Conservation (phyloP, 768 basidiomycete species). For the Russula sp. region DNA sequence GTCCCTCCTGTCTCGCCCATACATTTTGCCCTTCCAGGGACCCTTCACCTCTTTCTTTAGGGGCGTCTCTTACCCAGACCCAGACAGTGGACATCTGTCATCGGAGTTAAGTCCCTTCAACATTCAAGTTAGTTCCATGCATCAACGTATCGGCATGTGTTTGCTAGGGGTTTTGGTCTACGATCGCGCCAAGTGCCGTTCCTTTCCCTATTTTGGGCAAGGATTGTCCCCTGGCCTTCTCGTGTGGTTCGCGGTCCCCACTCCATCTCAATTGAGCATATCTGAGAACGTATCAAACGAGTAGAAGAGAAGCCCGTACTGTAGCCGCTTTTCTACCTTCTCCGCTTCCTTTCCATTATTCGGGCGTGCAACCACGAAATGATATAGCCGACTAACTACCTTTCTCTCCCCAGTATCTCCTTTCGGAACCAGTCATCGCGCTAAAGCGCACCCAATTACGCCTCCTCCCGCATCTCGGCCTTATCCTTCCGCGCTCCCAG, state of each 20-base stretch:
- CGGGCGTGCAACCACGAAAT: neutral
- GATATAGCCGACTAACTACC: neutral
- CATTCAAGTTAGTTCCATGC: neutral
- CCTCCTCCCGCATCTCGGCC: conserved; percentile 23
- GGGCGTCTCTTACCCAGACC: neutral
- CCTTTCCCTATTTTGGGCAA: no score
- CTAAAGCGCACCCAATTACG: conserved; percentile 30
- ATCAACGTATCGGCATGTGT: neutral
- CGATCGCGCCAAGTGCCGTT: no score
- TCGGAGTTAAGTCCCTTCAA: neutral
- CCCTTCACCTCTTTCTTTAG: neutral
- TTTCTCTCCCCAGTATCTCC: conserved; percentile 13
- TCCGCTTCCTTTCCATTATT: neutral
- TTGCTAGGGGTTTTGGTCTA: no score
- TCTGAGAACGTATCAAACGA: neutral
- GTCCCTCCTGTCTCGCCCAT: neutral
- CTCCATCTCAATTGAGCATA: neutral
- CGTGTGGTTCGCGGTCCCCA: neutral
- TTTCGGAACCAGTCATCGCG: conserved; percentile 20
- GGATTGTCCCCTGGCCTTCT: neutral
- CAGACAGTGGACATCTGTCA: neutral
- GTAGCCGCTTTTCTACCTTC: neutral
- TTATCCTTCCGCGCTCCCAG: conserved; percentile 13
- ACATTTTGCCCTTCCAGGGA: neutral
- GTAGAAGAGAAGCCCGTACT: neutral